Evolutionary conservation across 176 grass and related monocot species (phyloP).

Genomic region (Neostapfia colusana): DNA sequence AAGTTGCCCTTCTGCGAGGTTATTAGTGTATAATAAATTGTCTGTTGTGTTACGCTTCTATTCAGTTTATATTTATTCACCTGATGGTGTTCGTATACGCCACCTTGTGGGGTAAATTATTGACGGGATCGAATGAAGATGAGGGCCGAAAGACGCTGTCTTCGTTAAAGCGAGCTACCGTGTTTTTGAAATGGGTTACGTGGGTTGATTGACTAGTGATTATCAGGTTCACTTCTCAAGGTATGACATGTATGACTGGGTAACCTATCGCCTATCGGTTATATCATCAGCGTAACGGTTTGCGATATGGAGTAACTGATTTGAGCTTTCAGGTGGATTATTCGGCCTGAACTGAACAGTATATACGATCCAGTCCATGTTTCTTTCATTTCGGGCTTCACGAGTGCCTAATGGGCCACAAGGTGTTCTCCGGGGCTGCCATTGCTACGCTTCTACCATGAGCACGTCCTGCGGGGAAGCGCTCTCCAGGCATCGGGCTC

Average conservation of each 20-base stretch:
- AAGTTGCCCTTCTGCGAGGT: background rate
- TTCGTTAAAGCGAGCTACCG: background rate
- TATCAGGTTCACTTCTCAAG: too few relatives aligned
- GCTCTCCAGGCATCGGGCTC: slow-evolving; percentile 35
- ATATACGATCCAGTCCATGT: too few relatives aligned
- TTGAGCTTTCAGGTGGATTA: too few relatives aligned
- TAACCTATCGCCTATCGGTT: too few relatives aligned
- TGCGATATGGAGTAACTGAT: too few relatives aligned
- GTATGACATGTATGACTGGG: too few relatives aligned
- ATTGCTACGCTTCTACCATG: slow-evolving; percentile 42
- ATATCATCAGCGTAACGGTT: too few relatives aligned
- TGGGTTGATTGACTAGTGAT: too few relatives aligned
- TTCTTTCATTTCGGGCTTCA: too few relatives aligned
- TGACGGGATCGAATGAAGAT: background rate
- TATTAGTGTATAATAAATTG: background rate
- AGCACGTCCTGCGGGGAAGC: slow-evolving; percentile 36
- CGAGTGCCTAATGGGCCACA: too few relatives aligned
- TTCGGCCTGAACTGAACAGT: too few relatives aligned
- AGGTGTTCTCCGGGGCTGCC: background rate
- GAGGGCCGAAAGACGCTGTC: background rate
- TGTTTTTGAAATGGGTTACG: background rate
- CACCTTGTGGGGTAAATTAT: background rate
- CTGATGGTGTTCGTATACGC: background rate
- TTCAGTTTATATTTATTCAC: background rate
- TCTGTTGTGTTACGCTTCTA: background rate